A percentile compares a stretch with the other conserved stretches of the same genome.
Conservation (phyloP, 129 eudicot species). For the Helichrysum umbraculigerum region DNA sequence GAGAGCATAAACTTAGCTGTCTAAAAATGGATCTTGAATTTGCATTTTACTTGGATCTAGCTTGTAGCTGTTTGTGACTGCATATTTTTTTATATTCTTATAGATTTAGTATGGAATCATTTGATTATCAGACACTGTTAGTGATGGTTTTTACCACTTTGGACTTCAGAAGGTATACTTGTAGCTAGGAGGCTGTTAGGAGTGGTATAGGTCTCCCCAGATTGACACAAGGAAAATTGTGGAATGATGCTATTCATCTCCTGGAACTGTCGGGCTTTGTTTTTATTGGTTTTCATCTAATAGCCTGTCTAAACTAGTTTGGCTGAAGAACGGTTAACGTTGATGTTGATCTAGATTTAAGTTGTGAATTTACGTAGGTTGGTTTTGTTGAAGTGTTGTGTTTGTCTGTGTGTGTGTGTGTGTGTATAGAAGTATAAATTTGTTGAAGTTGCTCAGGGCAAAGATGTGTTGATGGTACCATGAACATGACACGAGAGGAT, state of each 20-base stretch:
- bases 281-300: not conserved
- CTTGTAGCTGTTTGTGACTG: not conserved
- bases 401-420: not conserved
- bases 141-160: not conserved
- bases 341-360: not conserved
- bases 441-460: not conserved
- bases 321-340: not conserved
- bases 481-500: not conserved
- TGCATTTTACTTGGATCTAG: not conserved
- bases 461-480: not conserved
- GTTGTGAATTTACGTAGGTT: not conserved
- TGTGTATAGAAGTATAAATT: not conserved
- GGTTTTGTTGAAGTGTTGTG: not conserved
- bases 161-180: not conserved
- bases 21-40: not conserved
- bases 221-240: not conserved
- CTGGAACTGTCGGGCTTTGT: not conserved
- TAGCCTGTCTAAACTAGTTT: not conserved
- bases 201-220: not conserved
- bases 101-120: not conserved
- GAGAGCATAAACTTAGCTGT: not conserved
- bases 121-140: not conserved
- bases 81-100: not conserved
- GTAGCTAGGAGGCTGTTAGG: conserved; percentile 4
- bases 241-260: not conserved